Evolutionary conservation across 768 basidiomycete genomes (phyloP).

Genomic region (Crepidotus variabilis): DNA sequence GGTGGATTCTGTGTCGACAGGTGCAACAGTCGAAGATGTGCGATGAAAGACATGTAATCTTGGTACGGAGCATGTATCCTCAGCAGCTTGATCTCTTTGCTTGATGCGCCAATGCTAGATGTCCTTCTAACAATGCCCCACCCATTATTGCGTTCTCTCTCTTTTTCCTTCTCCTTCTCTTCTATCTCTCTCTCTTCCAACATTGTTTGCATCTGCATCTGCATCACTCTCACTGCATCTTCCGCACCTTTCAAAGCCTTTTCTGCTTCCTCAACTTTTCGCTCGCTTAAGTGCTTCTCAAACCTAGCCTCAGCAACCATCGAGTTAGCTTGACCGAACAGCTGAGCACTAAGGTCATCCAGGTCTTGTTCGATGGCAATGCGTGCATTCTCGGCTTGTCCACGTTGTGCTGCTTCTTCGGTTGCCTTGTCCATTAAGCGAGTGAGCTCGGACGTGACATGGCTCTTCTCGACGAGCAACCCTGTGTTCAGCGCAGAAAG

Average conservation of each 20-base stretch:
- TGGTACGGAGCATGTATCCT: constrained; percentile 72
- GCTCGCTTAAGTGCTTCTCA: constrained; percentile 58
- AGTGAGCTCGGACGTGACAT: constrained; percentile 89
- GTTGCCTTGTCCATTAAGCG: constrained; percentile 94
- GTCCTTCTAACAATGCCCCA: neutral
- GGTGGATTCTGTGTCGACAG: constrained; percentile 56
- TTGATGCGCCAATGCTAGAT: neutral
- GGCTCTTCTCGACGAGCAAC: constrained; percentile 83
- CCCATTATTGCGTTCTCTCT: constrained; percentile 45
- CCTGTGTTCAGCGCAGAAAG: constrained; percentile 89
- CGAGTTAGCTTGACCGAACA: constrained; percentile 91
- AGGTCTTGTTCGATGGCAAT: constrained; percentile 88
- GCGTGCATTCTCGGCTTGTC: constrained; percentile 84
- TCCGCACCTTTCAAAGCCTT: constrained; percentile 78
- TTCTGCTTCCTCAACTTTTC: constrained; percentile 75
- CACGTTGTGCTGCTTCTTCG: constrained; percentile 88
- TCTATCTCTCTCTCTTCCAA: constrained; percentile 67
- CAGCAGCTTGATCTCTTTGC: constrained; percentile 40
- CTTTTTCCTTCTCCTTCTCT: constrained; percentile 53
- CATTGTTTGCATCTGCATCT: constrained; percentile 77
- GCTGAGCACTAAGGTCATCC: constrained; percentile 85
- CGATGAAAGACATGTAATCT: constrained; percentile 76
- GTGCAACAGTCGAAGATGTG: constrained; percentile 72
- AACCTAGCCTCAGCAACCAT: constrained; percentile 97
- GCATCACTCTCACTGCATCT: constrained; percentile 81